phyloP scores from a whole-genome alignment of 2,329 filamentous ascomycete genomes.

The Metarhizium guizhouense region DNA sequence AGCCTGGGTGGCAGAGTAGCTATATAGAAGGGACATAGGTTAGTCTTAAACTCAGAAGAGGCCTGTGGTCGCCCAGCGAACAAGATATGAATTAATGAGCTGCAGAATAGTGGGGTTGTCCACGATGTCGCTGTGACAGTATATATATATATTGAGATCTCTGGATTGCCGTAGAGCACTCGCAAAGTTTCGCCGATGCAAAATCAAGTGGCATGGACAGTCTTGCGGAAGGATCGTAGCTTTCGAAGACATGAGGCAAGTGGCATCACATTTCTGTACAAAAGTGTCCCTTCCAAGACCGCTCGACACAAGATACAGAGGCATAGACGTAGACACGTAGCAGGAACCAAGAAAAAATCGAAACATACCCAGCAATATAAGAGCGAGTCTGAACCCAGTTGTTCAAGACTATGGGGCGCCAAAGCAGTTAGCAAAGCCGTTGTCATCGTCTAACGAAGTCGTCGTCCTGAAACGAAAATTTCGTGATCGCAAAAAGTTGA shows the following conservation, averaged over 20 bases:
- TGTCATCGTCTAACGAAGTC: background rate
- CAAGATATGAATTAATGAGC: background rate
- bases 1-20: constrained; percentile 71
- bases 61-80: background rate
- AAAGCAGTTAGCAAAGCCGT: background rate
- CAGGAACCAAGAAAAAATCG: background rate
- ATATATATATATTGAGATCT: no score
- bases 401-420: constrained; percentile 46
- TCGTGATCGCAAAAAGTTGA: background rate
- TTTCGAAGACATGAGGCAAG: no score
- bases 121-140: background rate
- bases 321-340: background rate
- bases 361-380: constrained; percentile 69
- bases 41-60: background rate
- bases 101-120: background rate
- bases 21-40: constrained; percentile 15
- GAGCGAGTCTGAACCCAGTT: constrained; percentile 61
- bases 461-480: background rate
- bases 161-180: no score
- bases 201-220: no score
- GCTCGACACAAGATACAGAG: no score
- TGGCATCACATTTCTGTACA: no score
- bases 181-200: no score
- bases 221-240: no score
- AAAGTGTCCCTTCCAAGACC: no score